phyloP scores from a whole-genome alignment of 1,284 basidiomycete genomes.

The Schizophyllum amplum region DNA sequence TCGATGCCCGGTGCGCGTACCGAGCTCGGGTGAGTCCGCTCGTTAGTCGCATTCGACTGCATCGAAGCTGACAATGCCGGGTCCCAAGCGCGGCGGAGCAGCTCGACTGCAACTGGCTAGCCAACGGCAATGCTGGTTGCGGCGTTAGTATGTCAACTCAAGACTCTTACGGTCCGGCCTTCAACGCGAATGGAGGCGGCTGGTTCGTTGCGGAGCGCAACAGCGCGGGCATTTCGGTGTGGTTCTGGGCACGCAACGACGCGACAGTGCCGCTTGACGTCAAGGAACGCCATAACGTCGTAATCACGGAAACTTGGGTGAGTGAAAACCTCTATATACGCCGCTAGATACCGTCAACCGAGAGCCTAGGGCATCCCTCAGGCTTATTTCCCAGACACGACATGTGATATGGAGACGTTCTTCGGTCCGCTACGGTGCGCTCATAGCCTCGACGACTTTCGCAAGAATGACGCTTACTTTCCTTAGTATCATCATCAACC shows the following conservation, averaged over 20 bases:
- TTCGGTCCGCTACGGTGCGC: slow-evolving; percentile 43
- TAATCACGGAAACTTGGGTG: slow-evolving; percentile 16
- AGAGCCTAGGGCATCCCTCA: slow-evolving; percentile 27
- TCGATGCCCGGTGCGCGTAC: slow-evolving; percentile 21
- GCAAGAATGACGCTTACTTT: not conserved
- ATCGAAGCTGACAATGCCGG: not conserved
- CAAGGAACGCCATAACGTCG: slow-evolving; percentile 24
- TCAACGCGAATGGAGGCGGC: slow-evolving; percentile 43
- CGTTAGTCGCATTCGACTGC: not conserved
- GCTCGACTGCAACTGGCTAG: slow-evolving; percentile 40
- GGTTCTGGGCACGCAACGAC: slow-evolving; percentile 45
- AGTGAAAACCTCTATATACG: not conserved
- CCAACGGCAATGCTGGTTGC: slow-evolving; percentile 56
- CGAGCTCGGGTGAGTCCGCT: not conserved
- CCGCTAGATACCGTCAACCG: not conserved
- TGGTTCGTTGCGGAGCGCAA: slow-evolving; percentile 38
- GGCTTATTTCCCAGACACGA: slow-evolving; percentile 33
- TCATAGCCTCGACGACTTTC: not conserved
- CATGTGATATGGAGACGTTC: slow-evolving; percentile 32
- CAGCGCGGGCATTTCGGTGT: slow-evolving; percentile 33
- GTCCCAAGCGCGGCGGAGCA: slow-evolving; percentile 24
- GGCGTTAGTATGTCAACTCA: slow-evolving; percentile 36
- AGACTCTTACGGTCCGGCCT: slow-evolving; percentile 39
- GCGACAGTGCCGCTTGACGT: slow-evolving; percentile 35
- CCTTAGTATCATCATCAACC: slow-evolving; percentile 31